A percentile compares a stretch with the other conserved stretches of the same genome.
phyloP scores from a whole-genome alignment of 805 yeast species.

The Ogataea trehalophila region DNA sequence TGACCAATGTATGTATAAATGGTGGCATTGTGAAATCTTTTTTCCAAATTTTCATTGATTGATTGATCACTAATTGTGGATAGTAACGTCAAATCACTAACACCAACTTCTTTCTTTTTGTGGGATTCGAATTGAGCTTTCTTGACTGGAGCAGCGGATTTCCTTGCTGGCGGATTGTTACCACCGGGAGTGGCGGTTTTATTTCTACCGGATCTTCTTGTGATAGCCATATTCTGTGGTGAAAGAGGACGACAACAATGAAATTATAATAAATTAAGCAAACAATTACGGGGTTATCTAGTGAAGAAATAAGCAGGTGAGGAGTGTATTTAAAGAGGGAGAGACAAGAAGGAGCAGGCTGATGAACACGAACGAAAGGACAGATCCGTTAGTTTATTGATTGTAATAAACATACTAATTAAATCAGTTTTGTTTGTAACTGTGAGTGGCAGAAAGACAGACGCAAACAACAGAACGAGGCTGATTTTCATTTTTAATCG shows the following conservation, averaged over 20 bases:
- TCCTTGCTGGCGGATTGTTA: constrained; percentile 46
- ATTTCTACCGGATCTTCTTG: constrained; percentile 68
- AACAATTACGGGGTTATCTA: too few relatives aligned
- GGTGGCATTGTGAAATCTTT: constrained; percentile 82
- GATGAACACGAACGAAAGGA: too few relatives aligned
- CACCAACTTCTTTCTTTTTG: constrained; percentile 97
- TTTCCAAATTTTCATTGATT: constrained; percentile 85
- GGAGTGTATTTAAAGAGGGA: too few relatives aligned
- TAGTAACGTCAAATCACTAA: constrained; percentile 85
- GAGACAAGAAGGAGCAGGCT: too few relatives aligned
- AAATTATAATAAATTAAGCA: background rate
- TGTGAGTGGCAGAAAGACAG: too few relatives aligned
- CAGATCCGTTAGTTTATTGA: too few relatives aligned
- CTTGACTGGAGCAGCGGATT: constrained; percentile 49
- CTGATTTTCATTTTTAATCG: too few relatives aligned
- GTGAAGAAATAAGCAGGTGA: too few relatives aligned
- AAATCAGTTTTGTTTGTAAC: too few relatives aligned
- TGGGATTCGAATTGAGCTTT: constrained; percentile 87
- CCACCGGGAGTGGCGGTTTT: constrained; percentile 28
- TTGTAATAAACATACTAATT: too few relatives aligned
- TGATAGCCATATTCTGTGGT: constrained; percentile 27
- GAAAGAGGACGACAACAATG: constrained; percentile 33
- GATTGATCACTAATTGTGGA: constrained; percentile 87
- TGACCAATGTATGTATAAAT: constrained; percentile 94
- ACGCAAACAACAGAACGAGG: too few relatives aligned